Evolutionary conservation across 768 basidiomycete genomes (phyloP).

Genomic region (Leccinellum luteum): DNA sequence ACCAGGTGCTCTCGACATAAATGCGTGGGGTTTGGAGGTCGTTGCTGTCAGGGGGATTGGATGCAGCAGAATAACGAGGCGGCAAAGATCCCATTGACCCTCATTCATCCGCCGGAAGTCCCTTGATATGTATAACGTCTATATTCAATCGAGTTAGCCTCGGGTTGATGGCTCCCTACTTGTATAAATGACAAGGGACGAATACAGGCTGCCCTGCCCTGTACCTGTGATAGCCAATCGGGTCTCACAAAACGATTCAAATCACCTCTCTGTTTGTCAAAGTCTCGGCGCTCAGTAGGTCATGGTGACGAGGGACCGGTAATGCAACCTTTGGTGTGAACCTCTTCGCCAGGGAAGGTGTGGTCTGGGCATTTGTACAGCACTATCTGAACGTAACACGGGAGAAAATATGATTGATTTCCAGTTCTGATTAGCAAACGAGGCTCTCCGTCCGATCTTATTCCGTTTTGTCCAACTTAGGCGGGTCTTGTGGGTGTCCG

Average conservation of each 20-base stretch:
- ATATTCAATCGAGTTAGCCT: background rate
- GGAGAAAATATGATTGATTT: background rate
- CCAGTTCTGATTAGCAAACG: background rate
- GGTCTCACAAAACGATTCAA: too few relatives aligned
- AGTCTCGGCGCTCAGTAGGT: background rate
- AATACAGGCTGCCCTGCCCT: too few relatives aligned
- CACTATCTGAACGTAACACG: background rate
- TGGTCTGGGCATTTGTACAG: background rate
- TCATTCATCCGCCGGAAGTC: background rate
- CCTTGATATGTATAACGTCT: background rate
- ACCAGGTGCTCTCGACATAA: slow-evolving; percentile 28
- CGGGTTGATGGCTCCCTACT: background rate
- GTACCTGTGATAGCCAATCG: too few relatives aligned
- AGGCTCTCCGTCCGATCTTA: too few relatives aligned
- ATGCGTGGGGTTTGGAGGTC: slow-evolving; percentile 11
- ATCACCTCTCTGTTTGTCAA: background rate
- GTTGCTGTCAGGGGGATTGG: background rate
- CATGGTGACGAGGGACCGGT: background rate
- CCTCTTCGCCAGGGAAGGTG: background rate
- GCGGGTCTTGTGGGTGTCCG: too few relatives aligned
- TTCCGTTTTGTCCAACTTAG: background rate
- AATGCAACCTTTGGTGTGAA: background rate
- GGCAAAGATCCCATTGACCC: background rate
- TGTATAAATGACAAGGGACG: too few relatives aligned
- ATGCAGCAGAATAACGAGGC: slow-evolving; percentile 10